Evolutionary conservation across 345 rosid species (phyloP).

Genomic region (Acer saccharum): DNA sequence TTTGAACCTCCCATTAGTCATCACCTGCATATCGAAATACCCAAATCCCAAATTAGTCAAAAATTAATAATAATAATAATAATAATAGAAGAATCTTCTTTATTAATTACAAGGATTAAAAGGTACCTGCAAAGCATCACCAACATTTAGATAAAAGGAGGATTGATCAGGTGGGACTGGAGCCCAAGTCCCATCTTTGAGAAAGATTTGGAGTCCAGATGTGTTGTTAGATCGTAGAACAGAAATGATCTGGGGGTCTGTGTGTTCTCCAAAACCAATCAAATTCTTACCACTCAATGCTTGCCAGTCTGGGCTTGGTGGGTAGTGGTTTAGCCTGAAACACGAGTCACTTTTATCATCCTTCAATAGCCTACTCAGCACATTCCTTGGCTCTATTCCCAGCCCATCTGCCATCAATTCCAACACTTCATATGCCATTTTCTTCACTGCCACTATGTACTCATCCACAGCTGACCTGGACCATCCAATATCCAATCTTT

Average conservation of each 20-base stretch:
- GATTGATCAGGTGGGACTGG: slow-evolving; percentile 55
- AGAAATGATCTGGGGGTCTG: slow-evolving; percentile 69
- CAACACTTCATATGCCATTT: slow-evolving; percentile 47
- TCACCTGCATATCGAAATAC: slow-evolving; percentile 50
- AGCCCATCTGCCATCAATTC: slow-evolving; percentile 60
- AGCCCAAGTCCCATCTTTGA: slow-evolving; percentile 53
- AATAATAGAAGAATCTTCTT: background rate
- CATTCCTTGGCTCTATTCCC: slow-evolving; percentile 35
- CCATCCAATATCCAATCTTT: background rate
- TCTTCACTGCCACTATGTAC: slow-evolving; percentile 44
- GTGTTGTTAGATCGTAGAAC: slow-evolving; percentile 62
- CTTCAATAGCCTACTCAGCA: slow-evolving; percentile 51
- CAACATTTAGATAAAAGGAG: slow-evolving; percentile 54
- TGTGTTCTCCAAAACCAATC: slow-evolving; percentile 68
- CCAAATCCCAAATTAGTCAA: background rate
- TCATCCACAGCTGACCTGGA: slow-evolving; percentile 45
- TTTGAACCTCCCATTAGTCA: slow-evolving; percentile 85
- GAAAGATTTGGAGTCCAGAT: slow-evolving; percentile 55
- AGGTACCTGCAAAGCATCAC: slow-evolving; percentile 60
- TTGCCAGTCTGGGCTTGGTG: slow-evolving; percentile 47
- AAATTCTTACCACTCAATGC: slow-evolving; percentile 38
- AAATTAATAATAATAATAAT: background rate
- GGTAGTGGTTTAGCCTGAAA: slow-evolving; percentile 60
- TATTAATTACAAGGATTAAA: background rate
- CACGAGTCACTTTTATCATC: slow-evolving; percentile 51